Evolutionary conservation across 1,284 basidiomycete species (phyloP).

Genomic region (Athelia sp.): DNA sequence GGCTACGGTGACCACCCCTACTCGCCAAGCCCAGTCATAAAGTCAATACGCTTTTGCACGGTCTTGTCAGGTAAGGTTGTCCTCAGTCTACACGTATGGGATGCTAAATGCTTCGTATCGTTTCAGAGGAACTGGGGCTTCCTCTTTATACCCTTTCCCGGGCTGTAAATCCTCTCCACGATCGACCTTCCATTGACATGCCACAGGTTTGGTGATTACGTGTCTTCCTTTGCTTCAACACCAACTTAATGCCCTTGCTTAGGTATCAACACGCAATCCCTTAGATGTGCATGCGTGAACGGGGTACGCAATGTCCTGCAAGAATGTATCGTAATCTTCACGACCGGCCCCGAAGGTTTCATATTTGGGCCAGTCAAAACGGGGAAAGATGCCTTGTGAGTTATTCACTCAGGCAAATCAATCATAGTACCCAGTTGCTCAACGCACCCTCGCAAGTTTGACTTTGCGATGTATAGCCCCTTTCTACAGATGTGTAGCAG

Average conservation of each 20-base stretch:
- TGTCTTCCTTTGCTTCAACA: no score
- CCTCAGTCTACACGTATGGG: no score
- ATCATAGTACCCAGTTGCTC: no score
- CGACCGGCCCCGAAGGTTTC: slow-evolving; percentile 29
- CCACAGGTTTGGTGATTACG: slow-evolving; percentile 63
- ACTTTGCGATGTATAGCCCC: neutral
- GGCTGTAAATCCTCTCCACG: slow-evolving; percentile 49
- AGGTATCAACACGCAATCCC: slow-evolving; percentile 70
- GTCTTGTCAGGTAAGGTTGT: no score
- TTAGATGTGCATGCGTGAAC: slow-evolving; percentile 47
- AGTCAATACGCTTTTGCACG: no score
- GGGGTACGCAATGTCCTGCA: slow-evolving; percentile 49
- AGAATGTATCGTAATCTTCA: slow-evolving; percentile 44
- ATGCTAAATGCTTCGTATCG: slow-evolving; percentile 6
- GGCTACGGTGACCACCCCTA: no score
- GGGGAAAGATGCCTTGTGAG: slow-evolving; percentile 14
- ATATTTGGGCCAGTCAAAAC: slow-evolving; percentile 47
- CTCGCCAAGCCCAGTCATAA: no score
- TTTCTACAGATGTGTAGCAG: neutral
- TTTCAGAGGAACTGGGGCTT: slow-evolving; percentile 85
- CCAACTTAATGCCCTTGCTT: no score
- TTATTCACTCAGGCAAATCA: no score
- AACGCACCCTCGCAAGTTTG: no score
- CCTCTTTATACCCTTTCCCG: slow-evolving; percentile 86
- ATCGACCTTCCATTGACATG: slow-evolving; percentile 62